Conservation (phyloP, 2,329 filamentous ascomycete species). For the Aureobasidium sp. region DNA sequence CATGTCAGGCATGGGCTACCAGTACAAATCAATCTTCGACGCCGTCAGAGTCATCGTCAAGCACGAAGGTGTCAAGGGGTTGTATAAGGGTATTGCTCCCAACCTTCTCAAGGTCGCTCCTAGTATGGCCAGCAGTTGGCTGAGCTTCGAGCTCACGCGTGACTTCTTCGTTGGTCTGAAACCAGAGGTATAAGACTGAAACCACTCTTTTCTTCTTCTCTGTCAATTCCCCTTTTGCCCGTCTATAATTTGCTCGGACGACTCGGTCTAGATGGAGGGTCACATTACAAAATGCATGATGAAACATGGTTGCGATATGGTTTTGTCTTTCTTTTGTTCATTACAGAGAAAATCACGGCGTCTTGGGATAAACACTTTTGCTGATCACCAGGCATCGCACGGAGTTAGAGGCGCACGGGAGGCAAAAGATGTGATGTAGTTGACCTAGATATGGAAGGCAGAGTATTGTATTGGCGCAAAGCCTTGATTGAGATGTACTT, state of each 20-base stretch:
- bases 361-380: neutral
- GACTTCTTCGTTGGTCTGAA: conserved; percentile 63
- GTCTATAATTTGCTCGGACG: neutral
- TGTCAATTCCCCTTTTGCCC: neutral
- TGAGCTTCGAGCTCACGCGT: conserved; percentile 89
- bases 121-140: conserved; percentile 97
- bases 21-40: conserved; percentile 81
- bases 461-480: conserved; percentile 1
- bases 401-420: conserved; percentile 1
- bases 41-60: conserved; percentile 73
- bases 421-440: neutral
- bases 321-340: conserved; percentile 1
- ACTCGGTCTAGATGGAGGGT: neutral
- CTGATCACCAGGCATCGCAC: conserved; percentile 5
- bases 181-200: conserved; percentile 6
- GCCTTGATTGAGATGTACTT: neutral
- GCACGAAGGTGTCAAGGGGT: conserved; percentile 74
- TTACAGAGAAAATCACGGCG: neutral
- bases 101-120: conserved; percentile 96
- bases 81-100: conserved; percentile 94
- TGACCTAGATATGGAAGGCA: conserved; percentile 4
- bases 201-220: neutral
- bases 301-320: conserved; percentile 1
- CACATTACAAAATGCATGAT: conserved; percentile 6
- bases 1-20: conserved; percentile 96